Evolutionary conservation across 371 early-diverging fungal species (phyloP).

Genomic region (Mortierella sp.): DNA sequence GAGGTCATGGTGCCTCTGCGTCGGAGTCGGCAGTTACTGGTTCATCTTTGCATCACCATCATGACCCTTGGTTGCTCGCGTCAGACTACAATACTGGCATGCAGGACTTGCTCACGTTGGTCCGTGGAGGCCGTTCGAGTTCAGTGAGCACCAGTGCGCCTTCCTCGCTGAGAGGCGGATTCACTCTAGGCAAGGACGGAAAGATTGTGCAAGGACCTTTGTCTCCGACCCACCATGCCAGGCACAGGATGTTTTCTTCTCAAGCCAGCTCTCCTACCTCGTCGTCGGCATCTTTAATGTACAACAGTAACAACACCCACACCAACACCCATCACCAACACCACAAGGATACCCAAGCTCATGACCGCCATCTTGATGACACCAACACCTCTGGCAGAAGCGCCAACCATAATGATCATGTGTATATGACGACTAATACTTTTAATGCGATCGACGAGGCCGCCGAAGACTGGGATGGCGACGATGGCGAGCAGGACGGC

Average conservation of each 20-base stretch:
- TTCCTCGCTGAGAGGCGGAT: constrained; percentile 33
- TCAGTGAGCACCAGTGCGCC: constrained; percentile 48
- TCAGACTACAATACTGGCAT: constrained; percentile 56
- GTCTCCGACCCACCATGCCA: neutral
- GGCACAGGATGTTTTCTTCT: constrained; percentile 23
- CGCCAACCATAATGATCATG: constrained; percentile 21
- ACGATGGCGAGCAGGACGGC: neutral
- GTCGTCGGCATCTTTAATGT: constrained; percentile 20
- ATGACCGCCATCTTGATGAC: constrained; percentile 28
- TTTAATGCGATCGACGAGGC: constrained; percentile 13
- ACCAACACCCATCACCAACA: neutral
- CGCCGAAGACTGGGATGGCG: neutral
- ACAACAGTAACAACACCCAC: constrained; percentile 22
- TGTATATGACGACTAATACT: constrained; percentile 22
- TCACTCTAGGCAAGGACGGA: constrained; percentile 39
- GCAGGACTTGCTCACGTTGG: constrained; percentile 51
- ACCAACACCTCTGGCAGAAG: constrained; percentile 16
- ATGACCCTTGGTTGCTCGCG: constrained; percentile 49
- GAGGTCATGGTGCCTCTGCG: constrained; percentile 9
- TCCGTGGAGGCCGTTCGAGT: constrained; percentile 55
- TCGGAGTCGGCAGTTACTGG: neutral
- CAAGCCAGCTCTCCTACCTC: constrained; percentile 16
- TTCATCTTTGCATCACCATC: neutral
- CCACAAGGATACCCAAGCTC: constrained; percentile 46
- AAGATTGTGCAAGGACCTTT: constrained; percentile 28